Evolutionary conservation across 768 basidiomycete species (phyloP).

Genomic region (Collybiopsis luxurians): DNA sequence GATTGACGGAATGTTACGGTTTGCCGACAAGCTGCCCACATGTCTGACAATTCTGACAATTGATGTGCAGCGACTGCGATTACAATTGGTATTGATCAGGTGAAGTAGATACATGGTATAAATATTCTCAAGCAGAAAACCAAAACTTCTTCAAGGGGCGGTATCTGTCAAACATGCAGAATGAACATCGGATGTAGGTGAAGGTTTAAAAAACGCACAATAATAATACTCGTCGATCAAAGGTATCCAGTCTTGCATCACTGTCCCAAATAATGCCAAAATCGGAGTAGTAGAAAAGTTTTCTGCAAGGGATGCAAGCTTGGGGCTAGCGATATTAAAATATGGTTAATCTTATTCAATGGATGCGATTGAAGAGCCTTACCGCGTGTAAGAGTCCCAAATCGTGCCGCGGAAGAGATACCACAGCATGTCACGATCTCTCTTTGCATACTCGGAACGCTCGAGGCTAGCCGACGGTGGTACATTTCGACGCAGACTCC

Average conservation of each 20-base stretch:
- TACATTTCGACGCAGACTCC: slow-evolving; percentile 68
- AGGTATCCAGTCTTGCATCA: slow-evolving; percentile 85
- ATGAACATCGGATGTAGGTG: neutral
- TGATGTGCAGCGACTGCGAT: slow-evolving; percentile 8
- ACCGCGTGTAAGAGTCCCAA: slow-evolving; percentile 81
- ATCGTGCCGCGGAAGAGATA: slow-evolving; percentile 84
- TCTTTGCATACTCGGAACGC: slow-evolving; percentile 73
- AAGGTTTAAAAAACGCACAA: slow-evolving; percentile 50
- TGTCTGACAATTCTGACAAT: no score
- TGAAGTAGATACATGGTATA: neutral
- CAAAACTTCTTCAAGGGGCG: slow-evolving; percentile 35
- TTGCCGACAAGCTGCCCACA: no score
- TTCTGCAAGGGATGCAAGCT: slow-evolving; percentile 62
- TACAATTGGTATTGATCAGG: neutral
- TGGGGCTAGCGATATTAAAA: slow-evolving; percentile 52
- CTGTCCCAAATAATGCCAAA: slow-evolving; percentile 63
- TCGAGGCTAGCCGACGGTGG: slow-evolving; percentile 62
- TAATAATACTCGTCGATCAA: slow-evolving; percentile 90
- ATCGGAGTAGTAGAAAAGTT: slow-evolving; percentile 55
- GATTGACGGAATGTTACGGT: no score
- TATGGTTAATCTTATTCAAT: neutral
- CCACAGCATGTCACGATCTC: slow-evolving; percentile 82
- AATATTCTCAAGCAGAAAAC: slow-evolving; percentile 3
- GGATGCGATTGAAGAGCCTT: slow-evolving; percentile 15
- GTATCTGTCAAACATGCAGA: slow-evolving; percentile 22